Evolutionary conservation across 306 rosid genomes (phyloP).

Genomic region (Ormosia emarginata): DNA sequence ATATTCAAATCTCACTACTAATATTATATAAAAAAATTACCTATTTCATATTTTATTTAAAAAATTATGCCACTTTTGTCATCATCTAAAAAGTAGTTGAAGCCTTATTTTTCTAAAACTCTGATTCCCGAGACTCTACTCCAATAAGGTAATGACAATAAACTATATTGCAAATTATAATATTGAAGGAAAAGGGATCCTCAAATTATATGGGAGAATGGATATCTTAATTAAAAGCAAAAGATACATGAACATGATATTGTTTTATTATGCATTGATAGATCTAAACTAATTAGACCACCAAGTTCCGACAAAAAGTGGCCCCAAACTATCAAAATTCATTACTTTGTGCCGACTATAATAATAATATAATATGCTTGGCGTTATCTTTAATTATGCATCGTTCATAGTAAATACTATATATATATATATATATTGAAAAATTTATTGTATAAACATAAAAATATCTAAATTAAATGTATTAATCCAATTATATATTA

Average conservation of each 20-base stretch:
- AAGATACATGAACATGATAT: not conserved
- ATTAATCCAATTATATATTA: too few relatives aligned
- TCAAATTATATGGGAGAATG: conserved; percentile 21
- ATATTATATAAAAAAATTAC: not conserved
- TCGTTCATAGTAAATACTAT: too few relatives aligned
- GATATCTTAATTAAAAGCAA: conserved; percentile 1
- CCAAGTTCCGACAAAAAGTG: conserved; percentile 9
- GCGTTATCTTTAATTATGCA: conserved; percentile 21
- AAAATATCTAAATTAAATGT: too few relatives aligned
- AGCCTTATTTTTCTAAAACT: not conserved
- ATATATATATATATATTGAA: too few relatives aligned
- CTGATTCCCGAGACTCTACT: not conserved
- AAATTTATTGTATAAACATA: too few relatives aligned
- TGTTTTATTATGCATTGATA: not conserved
- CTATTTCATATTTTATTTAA: not conserved
- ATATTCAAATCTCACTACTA: too few relatives aligned
- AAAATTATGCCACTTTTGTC: not conserved
- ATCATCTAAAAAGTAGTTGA: not conserved
- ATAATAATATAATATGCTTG: too few relatives aligned
- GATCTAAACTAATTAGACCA: not conserved
- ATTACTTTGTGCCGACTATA: conserved; percentile 19
- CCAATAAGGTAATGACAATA: not conserved
- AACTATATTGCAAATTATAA: not conserved
- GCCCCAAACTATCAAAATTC: not conserved
- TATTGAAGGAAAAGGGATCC: not conserved